Evolutionary conservation across 305 asterid genomes (phyloP), one percentile per base, ranked within the genome.

Genomic region (Withania somnifera): DNA sequence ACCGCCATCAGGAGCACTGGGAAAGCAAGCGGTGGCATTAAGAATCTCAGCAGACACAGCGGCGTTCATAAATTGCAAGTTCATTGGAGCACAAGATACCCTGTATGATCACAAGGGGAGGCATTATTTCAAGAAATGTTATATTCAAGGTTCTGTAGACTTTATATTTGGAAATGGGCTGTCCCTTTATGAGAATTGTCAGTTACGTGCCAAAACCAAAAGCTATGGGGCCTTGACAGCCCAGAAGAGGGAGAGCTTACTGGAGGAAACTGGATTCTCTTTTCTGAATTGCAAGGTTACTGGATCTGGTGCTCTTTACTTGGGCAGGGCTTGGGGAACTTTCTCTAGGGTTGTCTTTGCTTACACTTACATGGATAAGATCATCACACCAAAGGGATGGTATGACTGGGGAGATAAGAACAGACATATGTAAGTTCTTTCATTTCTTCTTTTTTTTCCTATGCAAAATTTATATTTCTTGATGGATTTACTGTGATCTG

Each of bases 261-360:
- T 91, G 0, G 98, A 92, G 81, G 93, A 92, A 84, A 92, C 97
- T 3, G 99, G 98, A 47, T 95, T 95, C 88, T 95, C 99, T 6
- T 93, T 95, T 30, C 91, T 93, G 7, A 89, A 95, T n/a, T 93
- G 99, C 82, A 88, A 83, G 85, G 92, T 95, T 3, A 93, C 95
- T 11, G 99, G 98, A 3, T 90, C 95, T 7, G 99, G 99, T 1
- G 91, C 92, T 0, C 90, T 93, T 71, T 95, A 91, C 75, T 56
- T 95, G 82, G 99, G 99, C 60, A 91, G 99, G 87, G 98, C 98
- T 1, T 93, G 98, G 99, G 97, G 98, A 19, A 86, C 89, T 20
- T 93, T 91, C 76, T 93, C 99, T 0, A 86, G 98, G 77, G 99
- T 95, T 26, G 92, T 93, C 58, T 95, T 93, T 85, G 97, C 98